Conservation (phyloP, 2,329 filamentous ascomycete species). For the Amylocarpus encephaloides region DNA sequence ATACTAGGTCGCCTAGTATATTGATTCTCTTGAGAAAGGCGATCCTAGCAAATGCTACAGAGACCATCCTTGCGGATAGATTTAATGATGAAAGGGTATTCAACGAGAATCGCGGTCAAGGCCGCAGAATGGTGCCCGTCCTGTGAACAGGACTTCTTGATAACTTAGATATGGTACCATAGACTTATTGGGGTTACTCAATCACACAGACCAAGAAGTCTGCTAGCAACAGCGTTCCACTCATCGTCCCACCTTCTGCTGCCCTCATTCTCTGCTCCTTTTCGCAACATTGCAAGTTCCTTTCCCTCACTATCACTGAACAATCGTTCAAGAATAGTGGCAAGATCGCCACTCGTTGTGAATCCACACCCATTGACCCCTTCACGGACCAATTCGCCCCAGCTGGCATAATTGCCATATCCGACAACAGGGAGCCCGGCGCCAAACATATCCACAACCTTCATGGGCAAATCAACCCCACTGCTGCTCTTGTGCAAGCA, state of each 20-base stretch:
- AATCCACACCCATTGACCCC: constrained; percentile 84
- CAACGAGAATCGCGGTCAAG: no score
- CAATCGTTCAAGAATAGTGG: constrained; percentile 55
- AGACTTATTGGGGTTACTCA: constrained; percentile 2
- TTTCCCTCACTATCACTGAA: constrained; percentile 46
- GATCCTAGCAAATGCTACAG: no score
- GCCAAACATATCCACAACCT: constrained; percentile 98
- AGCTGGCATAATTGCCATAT: constrained; percentile 80
- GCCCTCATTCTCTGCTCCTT: constrained; percentile 69
- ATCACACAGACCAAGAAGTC: constrained; percentile 51
- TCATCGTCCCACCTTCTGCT: constrained; percentile 81
- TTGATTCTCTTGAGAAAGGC: no score
- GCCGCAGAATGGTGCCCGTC: no score
- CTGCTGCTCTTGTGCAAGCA: constrained; percentile 90
- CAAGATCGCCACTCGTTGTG: constrained; percentile 60
- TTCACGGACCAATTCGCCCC: constrained; percentile 84
- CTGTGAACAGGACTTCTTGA: no score
- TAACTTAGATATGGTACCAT: no score
- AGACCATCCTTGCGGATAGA: no score
- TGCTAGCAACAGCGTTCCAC: constrained; percentile 79
- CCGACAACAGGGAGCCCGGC: constrained; percentile 85
- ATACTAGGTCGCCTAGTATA: no score
- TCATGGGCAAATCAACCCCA: constrained; percentile 96
- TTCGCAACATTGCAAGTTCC: constrained; percentile 55
- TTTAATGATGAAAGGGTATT: no score